Conservation (phyloP, 768 basidiomycete genomes). For the Postia placenta region DNA sequence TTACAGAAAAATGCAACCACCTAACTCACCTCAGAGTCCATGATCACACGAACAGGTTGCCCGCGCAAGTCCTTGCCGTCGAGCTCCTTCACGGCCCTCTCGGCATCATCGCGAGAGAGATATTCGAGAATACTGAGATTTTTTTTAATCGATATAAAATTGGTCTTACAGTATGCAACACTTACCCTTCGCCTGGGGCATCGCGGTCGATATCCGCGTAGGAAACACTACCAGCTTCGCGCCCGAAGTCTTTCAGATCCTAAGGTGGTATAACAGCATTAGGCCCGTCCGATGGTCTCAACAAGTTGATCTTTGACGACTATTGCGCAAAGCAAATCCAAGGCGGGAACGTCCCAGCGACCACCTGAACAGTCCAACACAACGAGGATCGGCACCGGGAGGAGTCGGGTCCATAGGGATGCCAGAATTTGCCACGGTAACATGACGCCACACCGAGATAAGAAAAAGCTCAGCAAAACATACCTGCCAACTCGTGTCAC, state of each 20-base stretch:
- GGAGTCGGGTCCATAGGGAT: too few relatives aligned
- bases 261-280: conserved; percentile 30
- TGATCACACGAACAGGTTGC: conserved; percentile 63
- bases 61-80: conserved; percentile 87
- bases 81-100: conserved; percentile 85
- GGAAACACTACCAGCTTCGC: conserved; percentile 87
- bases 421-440: too few relatives aligned
- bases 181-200: conserved; percentile 80
- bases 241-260: conserved; percentile 98
- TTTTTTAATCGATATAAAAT: background rate
- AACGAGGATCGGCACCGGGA: too few relatives aligned
- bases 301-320: too few relatives aligned
- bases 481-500: conserved; percentile 99
- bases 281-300: too few relatives aligned
- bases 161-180: background rate
- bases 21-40: conserved; percentile 51
- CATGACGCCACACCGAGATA: too few relatives aligned
- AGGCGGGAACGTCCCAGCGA: too few relatives aligned
- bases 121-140: conserved; percentile 80
- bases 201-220: conserved; percentile 95
- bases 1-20: background rate
- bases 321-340: too few relatives aligned
- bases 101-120: conserved; percentile 81
- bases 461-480: conserved; percentile 43
- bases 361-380: too few relatives aligned